Conservation (phyloP, 352 stramenopile species). For the Globisporangium emineosum region DNA sequence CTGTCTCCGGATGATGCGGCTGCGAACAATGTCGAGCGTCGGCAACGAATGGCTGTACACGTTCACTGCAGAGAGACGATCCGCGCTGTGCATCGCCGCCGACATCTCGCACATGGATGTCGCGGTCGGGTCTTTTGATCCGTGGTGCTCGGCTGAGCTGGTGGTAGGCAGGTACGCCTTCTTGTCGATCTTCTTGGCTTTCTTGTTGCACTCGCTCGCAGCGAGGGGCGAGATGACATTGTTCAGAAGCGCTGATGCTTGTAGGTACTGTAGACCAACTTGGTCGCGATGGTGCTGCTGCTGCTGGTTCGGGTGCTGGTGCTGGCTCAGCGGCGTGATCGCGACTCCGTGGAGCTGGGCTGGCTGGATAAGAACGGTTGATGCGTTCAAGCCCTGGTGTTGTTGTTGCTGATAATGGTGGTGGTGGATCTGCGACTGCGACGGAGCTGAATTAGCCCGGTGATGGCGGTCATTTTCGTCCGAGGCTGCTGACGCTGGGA, state of each 20-base stretch:
- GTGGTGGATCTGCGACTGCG: not conserved
- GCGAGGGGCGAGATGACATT: conserved; percentile 74
- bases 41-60: conserved; percentile 33
- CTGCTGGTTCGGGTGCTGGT: not conserved
- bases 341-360: conserved; percentile 29
- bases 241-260: conserved; percentile 38
- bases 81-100: conserved; percentile 11
- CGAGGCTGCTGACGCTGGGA: conserved; percentile 8
- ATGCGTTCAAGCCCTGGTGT: conserved; percentile 23
- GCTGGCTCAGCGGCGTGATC: conserved; percentile 25
- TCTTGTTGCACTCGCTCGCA: conserved; percentile 64
- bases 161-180: conserved; percentile 31
- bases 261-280: conserved; percentile 29
- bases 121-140: conserved; percentile 19
- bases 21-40: conserved; percentile 64
- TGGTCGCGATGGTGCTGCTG: conserved; percentile 7
- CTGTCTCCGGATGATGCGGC: conserved; percentile 56
- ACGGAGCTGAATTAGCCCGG: not conserved
- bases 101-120: conserved; percentile 15
- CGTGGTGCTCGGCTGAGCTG: conserved; percentile 13
- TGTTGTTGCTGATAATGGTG: not conserved
- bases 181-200: conserved; percentile 63
- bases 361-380: conserved; percentile 30
- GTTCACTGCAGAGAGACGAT: conserved; percentile 3
- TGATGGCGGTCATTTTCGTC: not conserved